Percentiles rank a stretch among this genome's conserved stretches.
Evolutionary conservation across 805 yeast species (phyloP).

Genomic region (Komagataella populi): DNA sequence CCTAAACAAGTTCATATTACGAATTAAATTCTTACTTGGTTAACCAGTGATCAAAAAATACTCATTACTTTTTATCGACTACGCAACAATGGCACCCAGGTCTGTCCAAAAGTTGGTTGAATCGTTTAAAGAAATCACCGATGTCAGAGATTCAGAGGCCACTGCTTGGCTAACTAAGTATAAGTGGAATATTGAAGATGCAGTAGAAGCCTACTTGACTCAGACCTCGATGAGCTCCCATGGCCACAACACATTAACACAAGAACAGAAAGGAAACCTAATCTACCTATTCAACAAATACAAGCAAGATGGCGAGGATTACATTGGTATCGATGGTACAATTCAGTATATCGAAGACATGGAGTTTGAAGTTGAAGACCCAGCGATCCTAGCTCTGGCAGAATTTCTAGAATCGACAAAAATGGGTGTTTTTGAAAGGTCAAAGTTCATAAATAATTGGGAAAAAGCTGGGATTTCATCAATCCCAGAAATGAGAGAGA

Average conservation of each 20-base stretch:
- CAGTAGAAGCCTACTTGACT: slow-evolving; percentile 18
- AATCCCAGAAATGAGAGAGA: slow-evolving; percentile 33
- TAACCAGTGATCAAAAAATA: neutral
- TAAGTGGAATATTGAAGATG: slow-evolving; percentile 17
- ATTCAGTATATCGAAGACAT: slow-evolving; percentile 52
- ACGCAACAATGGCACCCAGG: neutral
- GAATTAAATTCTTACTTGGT: neutral
- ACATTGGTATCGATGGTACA: slow-evolving; percentile 72
- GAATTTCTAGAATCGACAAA: slow-evolving; percentile 53
- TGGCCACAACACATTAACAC: neutral
- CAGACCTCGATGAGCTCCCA: neutral
- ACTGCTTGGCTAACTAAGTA: slow-evolving; percentile 15
- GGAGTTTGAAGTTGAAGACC: slow-evolving; percentile 62
- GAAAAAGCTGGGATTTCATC: slow-evolving; percentile 10
- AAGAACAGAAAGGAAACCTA: slow-evolving; percentile 10
- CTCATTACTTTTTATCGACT: neutral
- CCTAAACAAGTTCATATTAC: neutral
- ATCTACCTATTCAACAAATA: slow-evolving; percentile 6
- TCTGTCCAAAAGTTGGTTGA: slow-evolving; percentile 6
- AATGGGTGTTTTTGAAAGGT: slow-evolving; percentile 44
- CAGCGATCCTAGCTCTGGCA: slow-evolving; percentile 55
- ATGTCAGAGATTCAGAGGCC: slow-evolving; percentile 20
- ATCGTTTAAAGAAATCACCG: slow-evolving; percentile 26
- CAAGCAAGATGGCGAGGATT: slow-evolving; percentile 7
- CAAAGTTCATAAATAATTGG: slow-evolving; percentile 50